These are phyloP conservation scores for Cystofilobasidium bisporidii DNA, from an alignment of 768 basidiomycete genomes.

Conservation along the genomic window DNA sequence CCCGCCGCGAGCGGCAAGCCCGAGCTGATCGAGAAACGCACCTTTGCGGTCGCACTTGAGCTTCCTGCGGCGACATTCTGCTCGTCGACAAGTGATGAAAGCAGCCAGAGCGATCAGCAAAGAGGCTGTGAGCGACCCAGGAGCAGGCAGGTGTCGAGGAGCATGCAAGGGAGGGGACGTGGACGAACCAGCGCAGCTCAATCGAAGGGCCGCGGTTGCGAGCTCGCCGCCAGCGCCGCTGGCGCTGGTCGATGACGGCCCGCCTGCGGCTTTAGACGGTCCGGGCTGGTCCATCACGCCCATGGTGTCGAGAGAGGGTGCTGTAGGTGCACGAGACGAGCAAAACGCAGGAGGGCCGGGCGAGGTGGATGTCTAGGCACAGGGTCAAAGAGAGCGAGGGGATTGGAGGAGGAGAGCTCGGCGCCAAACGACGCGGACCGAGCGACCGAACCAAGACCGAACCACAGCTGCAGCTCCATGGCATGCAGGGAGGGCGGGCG, in stretches of 20 bases:
- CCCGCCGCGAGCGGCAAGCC: not conserved
- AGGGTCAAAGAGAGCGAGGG: too few relatives aligned
- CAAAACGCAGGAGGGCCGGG: too few relatives aligned
- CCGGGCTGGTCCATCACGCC: not conserved
- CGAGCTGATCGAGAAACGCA: not conserved
- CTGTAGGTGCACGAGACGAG: not conserved
- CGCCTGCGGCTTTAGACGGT: not conserved
- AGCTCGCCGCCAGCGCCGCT: not conserved
- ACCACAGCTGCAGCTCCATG: too few relatives aligned
- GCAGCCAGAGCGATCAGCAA: not conserved
- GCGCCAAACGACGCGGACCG: too few relatives aligned
- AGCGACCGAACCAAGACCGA: too few relatives aligned
- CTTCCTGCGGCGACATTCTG: slow-evolving; percentile 17
- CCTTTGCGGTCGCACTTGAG: slow-evolving; percentile 14
- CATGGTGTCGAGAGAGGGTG: not conserved
- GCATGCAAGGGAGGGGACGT: too few relatives aligned
- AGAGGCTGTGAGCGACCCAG: not conserved
- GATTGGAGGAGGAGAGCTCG: too few relatives aligned
- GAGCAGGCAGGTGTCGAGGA: too few relatives aligned
- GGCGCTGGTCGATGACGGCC: not conserved
- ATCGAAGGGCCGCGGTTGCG: not conserved
- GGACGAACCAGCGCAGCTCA: slow-evolving; percentile 3
- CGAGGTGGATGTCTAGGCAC: too few relatives aligned
- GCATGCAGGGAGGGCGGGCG: too few relatives aligned
- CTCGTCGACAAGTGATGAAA: not conserved